Percentiles rank a stretch among this genome's conserved stretches.
Evolutionary conservation across 768 basidiomycete species (phyloP).

Genomic region (Fomitopsis pulvina): DNA sequence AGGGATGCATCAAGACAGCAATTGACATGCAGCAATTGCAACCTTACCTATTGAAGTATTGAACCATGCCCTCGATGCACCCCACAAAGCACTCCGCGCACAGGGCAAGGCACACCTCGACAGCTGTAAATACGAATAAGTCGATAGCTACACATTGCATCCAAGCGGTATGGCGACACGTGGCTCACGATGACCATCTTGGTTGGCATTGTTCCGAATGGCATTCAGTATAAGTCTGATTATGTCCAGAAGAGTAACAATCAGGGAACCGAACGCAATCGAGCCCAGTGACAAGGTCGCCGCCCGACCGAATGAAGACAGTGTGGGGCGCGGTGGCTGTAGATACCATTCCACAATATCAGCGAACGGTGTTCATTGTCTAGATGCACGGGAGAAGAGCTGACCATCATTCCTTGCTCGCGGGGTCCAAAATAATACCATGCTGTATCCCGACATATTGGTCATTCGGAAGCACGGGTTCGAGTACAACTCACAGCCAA

Average conservation of each 20-base stretch:
- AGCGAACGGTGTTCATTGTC: background rate
- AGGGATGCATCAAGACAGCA: background rate
- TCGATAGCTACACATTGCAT: conserved; percentile 3
- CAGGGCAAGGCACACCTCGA: conserved; percentile 69
- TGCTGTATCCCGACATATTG: conserved; percentile 20
- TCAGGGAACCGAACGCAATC: conserved; percentile 79
- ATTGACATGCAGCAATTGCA: background rate
- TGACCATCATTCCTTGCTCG: conserved; percentile 55
- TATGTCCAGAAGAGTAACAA: conserved; percentile 75
- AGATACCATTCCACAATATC: background rate
- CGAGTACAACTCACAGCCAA: conserved; percentile 36
- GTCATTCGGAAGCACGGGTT: background rate
- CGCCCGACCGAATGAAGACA: conserved; percentile 65
- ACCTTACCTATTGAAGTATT: conserved; percentile 70
- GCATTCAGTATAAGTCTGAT: conserved; percentile 54
- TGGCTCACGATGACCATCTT: conserved; percentile 57
- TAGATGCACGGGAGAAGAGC: conserved; percentile 1
- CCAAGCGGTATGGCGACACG: background rate
- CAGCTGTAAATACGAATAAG: conserved; percentile 38
- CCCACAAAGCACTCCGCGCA: conserved; percentile 76
- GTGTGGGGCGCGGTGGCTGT: conserved; percentile 65
- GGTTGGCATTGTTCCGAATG: conserved; percentile 50
- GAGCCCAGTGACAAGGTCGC: conserved; percentile 77
- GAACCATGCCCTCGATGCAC: conserved; percentile 59
- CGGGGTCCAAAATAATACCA: conserved; percentile 84